Evolutionary conservation across 176 grass and related monocot genomes (phyloP), one percentile per base, ranked within the genome.

Genomic region (Cocos nucifera): DNA sequence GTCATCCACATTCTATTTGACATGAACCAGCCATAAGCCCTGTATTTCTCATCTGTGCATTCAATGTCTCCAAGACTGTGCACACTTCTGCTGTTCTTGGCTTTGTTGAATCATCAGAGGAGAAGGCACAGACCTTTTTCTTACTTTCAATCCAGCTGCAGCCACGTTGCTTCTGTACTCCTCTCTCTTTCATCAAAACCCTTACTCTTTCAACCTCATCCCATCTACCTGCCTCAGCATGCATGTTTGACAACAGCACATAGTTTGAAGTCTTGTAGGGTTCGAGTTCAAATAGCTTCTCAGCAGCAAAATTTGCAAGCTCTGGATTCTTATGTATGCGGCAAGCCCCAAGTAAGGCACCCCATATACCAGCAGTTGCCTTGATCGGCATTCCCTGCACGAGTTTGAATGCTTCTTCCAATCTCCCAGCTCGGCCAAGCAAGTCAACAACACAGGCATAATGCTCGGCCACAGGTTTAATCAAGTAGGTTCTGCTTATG

Each of bases 401-500:
- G 65, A 88, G 73, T 59, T 80, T 52, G 57, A 83, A 66, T 58
- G 85, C 77, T 61, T 89, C 73, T 0, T 15, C 51, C 4, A 83
- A 26, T 58, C 57, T 77, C 61, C 80, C 85, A 17, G 73, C 69
- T 74, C 80, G 69, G 57, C 85, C 77, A 28, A 89, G 80, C 39
- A 89, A 55, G 60, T 89, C 85, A 1, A 54, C 77, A 61, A 83
- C 65, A 49, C 85, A 89, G 49, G 80, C 73, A 49, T 88, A 88
- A 66, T 88, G 85, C 53, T 83, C 85, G n/a, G 85, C 69, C 6
- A 84, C 65, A 23, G 73, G 80, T 49, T 58, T 58, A 32, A 84
- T 18, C 0, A 29, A 80, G 56, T 74, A 63, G 15, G 63, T 17
- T 28, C 69, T 74, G 54, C 27, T 74, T 69, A 89, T 74, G 16